Percentiles rank a stretch among this genome's conserved stretches.
phyloP scores from a whole-genome alignment of 2,329 filamentous ascomycete genomes.

The Monilinia aucupariae region DNA sequence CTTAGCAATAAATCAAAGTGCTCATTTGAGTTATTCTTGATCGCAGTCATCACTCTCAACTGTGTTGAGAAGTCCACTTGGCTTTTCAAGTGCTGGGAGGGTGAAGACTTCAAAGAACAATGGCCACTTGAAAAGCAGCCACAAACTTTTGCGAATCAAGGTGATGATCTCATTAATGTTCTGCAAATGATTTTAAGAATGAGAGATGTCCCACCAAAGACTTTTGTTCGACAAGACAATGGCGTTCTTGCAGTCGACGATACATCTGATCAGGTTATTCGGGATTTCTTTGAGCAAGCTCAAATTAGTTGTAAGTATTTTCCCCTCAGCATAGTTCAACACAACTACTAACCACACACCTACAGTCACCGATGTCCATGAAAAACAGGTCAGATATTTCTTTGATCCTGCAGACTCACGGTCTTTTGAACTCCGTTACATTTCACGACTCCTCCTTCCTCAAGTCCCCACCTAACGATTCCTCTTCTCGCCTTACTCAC shows the following conservation, averaged over 20 bases:
- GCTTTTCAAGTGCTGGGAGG: slow-evolving; percentile 64
- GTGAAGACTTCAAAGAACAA: slow-evolving; percentile 45
- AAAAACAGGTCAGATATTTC: slow-evolving; percentile 30
- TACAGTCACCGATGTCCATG: slow-evolving; percentile 32
- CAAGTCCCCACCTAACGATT: background rate
- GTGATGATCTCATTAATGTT: slow-evolving; percentile 52
- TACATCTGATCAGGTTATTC: slow-evolving; percentile 37
- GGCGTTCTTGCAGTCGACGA: slow-evolving; percentile 39
- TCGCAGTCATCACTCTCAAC: slow-evolving; percentile 57
- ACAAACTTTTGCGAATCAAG: slow-evolving; percentile 52
- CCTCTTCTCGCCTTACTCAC: background rate
- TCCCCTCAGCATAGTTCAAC: no score
- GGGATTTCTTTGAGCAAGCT: slow-evolving; percentile 50
- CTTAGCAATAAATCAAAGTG: slow-evolving; percentile 49
- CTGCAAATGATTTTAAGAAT: slow-evolving; percentile 58
- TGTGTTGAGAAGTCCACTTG: slow-evolving; percentile 64
- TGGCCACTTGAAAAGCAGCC: slow-evolving; percentile 59
- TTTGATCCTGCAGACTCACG: slow-evolving; percentile 40
- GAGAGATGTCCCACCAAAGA: slow-evolving; percentile 53
- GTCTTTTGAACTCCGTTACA: slow-evolving; percentile 47
- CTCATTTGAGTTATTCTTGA: slow-evolving; percentile 56
- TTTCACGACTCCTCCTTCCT: slow-evolving; percentile 43
- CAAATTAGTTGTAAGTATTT: slow-evolving; percentile 52
- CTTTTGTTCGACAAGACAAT: slow-evolving; percentile 39
- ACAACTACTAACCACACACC: slow-evolving; percentile 16